These are phyloP conservation scores for Exophiala xenobiotica DNA, from an alignment of 2,329 filamentous ascomycete species.

Conservation along the genomic window DNA sequence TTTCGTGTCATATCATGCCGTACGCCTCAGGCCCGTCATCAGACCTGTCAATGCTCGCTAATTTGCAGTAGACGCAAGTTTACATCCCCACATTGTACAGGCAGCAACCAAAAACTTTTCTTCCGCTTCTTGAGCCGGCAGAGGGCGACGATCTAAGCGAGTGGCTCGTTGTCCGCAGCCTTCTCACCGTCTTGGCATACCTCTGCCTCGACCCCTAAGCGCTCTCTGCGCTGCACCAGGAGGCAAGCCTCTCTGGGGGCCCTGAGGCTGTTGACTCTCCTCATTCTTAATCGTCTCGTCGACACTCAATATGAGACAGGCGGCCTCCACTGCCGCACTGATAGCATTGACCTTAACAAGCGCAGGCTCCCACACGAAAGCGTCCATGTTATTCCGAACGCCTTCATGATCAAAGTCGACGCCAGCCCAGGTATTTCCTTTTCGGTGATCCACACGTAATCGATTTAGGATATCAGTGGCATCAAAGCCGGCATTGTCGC, in stretches of 20 bases:
- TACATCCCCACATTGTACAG: too few relatives aligned
- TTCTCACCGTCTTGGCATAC: slow-evolving; percentile 78
- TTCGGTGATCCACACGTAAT: slow-evolving; percentile 91
- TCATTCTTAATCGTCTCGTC: slow-evolving; percentile 99
- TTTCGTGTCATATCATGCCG: slow-evolving; percentile 1
- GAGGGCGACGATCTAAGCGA: too few relatives aligned
- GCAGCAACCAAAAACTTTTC: too few relatives aligned
- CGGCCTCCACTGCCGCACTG: slow-evolving; percentile 91
- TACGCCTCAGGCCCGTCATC: background rate
- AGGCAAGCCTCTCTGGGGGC: slow-evolving; percentile 70
- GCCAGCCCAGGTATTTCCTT: slow-evolving; percentile 89
- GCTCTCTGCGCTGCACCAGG: slow-evolving; percentile 86
- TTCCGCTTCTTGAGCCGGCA: too few relatives aligned
- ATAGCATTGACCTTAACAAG: slow-evolving; percentile 97
- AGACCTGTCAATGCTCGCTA: slow-evolving; percentile 1
- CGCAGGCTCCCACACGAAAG: slow-evolving; percentile 96
- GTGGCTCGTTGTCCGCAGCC: too few relatives aligned
- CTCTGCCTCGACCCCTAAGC: slow-evolving; percentile 76
- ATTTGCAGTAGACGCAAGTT: background rate
- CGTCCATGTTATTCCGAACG: slow-evolving; percentile 88
- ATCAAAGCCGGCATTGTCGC: slow-evolving; percentile 98
- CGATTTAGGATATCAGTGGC: slow-evolving; percentile 97
- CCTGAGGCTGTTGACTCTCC: slow-evolving; percentile 82
- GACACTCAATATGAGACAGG: slow-evolving; percentile 90
- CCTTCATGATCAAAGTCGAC: slow-evolving; percentile 94